phyloP scores from a whole-genome alignment of 805 yeast genomes.

The Candida pini region DNA sequence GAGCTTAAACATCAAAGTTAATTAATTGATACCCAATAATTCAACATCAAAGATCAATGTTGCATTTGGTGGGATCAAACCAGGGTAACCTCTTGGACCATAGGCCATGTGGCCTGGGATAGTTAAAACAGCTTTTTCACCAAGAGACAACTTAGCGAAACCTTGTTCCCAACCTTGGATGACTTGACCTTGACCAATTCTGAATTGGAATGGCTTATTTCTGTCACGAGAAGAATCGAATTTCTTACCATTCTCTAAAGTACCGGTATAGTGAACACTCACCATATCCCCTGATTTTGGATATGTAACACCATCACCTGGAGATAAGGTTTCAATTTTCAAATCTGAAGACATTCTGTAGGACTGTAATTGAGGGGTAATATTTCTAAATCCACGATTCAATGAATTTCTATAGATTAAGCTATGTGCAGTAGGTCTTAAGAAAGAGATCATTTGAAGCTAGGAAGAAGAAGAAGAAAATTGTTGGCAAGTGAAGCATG shows the following conservation, averaged over 20 bases:
- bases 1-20: neutral
- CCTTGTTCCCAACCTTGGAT: conserved; percentile 97
- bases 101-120: conserved; percentile 93
- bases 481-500: too few relatives aligned
- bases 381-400: too few relatives aligned
- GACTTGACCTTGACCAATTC: conserved; percentile 94
- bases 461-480: too few relatives aligned
- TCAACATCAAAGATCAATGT: conserved; percentile 85
- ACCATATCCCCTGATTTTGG: conserved; percentile 86
- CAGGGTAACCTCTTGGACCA: conserved; percentile 94
- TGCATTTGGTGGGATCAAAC: conserved; percentile 94
- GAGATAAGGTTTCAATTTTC: conserved; percentile 30
- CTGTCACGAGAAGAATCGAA: conserved; percentile 95
- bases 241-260: conserved; percentile 90
- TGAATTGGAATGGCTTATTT: conserved; percentile 91
- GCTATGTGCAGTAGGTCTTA: too few relatives aligned
- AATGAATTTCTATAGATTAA: too few relatives aligned
- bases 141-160: conserved; percentile 85
- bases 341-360: conserved; percentile 16
- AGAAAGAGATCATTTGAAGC: too few relatives aligned
- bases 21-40: conserved; percentile 49
- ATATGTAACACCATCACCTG: conserved; percentile 78
- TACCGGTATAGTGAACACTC: conserved; percentile 94
- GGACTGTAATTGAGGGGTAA: neutral
- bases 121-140: conserved; percentile 88